Conservation (phyloP, 805 yeast species). For the Candida caryicola region DNA sequence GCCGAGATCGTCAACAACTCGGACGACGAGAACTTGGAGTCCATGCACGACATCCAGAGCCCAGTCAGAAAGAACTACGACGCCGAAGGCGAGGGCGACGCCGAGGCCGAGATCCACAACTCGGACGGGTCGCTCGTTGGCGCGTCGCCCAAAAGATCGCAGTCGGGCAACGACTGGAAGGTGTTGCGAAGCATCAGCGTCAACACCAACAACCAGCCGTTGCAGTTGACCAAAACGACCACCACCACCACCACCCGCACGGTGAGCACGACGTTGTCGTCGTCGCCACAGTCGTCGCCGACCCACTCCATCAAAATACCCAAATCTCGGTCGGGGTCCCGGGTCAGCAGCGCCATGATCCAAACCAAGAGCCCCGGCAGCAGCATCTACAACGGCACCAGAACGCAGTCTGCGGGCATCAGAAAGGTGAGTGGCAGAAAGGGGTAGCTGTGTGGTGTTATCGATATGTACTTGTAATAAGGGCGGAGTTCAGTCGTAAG, state of each 20-base stretch:
- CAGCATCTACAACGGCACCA: slow-evolving; percentile 7
- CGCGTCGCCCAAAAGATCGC: slow-evolving; percentile 25
- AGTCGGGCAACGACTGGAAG: slow-evolving; percentile 31
- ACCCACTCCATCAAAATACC: slow-evolving; percentile 20
- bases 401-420: slow-evolving; percentile 16
- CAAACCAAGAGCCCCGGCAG: slow-evolving; percentile 10
- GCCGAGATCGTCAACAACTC: slow-evolving; percentile 43
- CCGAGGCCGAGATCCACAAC: slow-evolving; percentile 12
- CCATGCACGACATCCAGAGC: slow-evolving; percentile 22
- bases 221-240: slow-evolving; percentile 40
- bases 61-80: slow-evolving; percentile 9
- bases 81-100: slow-evolving; percentile 9
- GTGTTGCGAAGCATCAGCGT: slow-evolving; percentile 38
- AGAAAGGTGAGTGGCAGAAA: slow-evolving; percentile 22
- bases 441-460: slow-evolving; percentile 4
- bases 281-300: slow-evolving; percentile 33
- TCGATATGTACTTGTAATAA: not conserved
- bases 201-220: slow-evolving; percentile 29
- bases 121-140: slow-evolving; percentile 10
- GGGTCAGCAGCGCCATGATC: slow-evolving; percentile 18
- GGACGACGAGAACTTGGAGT: slow-evolving; percentile 36
- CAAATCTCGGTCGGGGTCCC: slow-evolving; percentile 22
- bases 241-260: slow-evolving; percentile 52
- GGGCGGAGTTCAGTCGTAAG: no score
- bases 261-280: slow-evolving; percentile 39